Conservation (phyloP, 179 eudicot genomes). For the Silene noctiflora region DNA sequence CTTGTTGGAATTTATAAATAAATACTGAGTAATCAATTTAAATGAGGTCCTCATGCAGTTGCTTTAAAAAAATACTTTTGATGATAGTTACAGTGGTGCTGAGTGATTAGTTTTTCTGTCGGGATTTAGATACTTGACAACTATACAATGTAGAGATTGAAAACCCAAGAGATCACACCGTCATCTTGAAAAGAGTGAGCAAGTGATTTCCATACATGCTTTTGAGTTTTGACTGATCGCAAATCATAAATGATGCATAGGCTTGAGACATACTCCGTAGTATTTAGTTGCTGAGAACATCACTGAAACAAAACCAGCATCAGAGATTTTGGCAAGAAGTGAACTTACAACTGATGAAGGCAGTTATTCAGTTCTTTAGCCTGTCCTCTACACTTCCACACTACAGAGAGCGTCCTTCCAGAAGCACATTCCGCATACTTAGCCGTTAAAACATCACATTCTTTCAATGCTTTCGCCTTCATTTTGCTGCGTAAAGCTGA, state of each 20-base stretch:
- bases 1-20: neutral
- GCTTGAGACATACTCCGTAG: too few species aligned
- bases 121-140: too few species aligned
- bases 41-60: neutral
- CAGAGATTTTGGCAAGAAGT: neutral
- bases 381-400: conserved; percentile 84
- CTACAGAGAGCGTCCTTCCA: conserved; percentile 86
- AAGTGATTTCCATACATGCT: too few species aligned
- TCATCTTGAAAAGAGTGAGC: too few species aligned
- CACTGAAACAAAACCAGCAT: too few species aligned
- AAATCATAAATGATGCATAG: too few species aligned
- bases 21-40: neutral
- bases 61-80: neutral
- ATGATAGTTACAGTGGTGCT: too few species aligned
- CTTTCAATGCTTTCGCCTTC: conserved; percentile 88
- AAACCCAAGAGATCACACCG: neutral
- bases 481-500: conserved; percentile 98
- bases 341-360: conserved; percentile 85
- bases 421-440: conserved; percentile 89
- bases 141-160: neutral
- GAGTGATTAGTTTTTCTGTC: too few species aligned
- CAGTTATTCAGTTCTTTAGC: conserved; percentile 82
- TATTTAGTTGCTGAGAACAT: too few species aligned
- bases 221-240: too few species aligned
- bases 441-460: conserved; percentile 60